Percentiles rank a stretch among this genome's conserved stretches.
phyloP scores from a whole-genome alignment of 805 yeast species.

The Metschnikowia picachoensis region DNA sequence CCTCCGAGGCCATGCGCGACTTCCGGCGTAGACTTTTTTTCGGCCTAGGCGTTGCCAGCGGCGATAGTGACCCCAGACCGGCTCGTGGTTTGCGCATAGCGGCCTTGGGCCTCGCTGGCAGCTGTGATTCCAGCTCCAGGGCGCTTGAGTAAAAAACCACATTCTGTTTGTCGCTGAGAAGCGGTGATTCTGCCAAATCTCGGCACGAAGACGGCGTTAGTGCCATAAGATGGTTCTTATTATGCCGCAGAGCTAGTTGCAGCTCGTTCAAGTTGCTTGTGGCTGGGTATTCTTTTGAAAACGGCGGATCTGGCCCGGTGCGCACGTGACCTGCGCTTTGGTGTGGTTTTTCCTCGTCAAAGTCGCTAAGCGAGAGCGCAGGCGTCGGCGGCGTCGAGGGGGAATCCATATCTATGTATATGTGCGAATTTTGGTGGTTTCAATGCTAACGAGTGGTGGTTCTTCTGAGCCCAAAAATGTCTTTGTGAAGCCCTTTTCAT shows the following conservation, averaged over 20 bases:
- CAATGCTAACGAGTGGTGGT: no score
- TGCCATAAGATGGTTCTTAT: no score
- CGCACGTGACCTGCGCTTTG: slow-evolving; percentile 1
- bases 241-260: no score
- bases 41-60: not conserved
- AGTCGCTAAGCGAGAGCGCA: slow-evolving; percentile 3
- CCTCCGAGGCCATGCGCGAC: slow-evolving; percentile 15
- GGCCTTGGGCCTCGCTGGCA: slow-evolving; percentile 5
- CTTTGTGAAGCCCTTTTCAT: no score
- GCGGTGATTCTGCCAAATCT: no score
- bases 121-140: slow-evolving; percentile 17
- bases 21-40: slow-evolving; percentile 12
- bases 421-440: not conserved
- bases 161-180: not conserved
- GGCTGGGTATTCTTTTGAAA: no score
- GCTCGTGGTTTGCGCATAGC: slow-evolving; percentile 2
- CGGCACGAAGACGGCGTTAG: no score
- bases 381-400: slow-evolving; percentile 6
- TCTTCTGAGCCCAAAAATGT: no score
- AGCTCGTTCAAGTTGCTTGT: no score
- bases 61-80: not conserved
- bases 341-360: not conserved
- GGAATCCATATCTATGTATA: not conserved
- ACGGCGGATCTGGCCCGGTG: not conserved
- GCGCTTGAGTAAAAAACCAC: slow-evolving; percentile 18